Percentiles rank a stretch among this genome's conserved stretches.
These are phyloP conservation scores for Diaporthe sp. DNA, from an alignment of 2,329 filamentous ascomycete species.

Conservation along the genomic window DNA sequence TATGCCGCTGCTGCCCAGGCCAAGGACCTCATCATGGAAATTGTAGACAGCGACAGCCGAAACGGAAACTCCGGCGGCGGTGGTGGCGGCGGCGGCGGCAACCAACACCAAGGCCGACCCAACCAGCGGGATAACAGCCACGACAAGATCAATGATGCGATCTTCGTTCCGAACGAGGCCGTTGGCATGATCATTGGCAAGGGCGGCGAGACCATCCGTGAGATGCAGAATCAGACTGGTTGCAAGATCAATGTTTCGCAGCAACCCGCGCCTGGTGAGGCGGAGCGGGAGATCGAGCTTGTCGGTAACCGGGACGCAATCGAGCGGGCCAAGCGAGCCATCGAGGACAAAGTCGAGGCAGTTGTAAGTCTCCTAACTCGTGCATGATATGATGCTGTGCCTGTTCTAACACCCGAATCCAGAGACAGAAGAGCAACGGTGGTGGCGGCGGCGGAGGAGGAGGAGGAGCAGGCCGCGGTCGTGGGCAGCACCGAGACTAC, in stretches of 20 bases:
- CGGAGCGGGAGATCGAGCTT: constrained; percentile 87
- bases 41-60: constrained; percentile 90
- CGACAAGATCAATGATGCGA: constrained; percentile 85
- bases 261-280: constrained; percentile 81
- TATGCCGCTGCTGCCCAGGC: constrained; percentile 80
- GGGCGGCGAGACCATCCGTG: constrained; percentile 92
- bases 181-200: constrained; percentile 98
- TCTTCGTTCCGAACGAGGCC: constrained; percentile 89
- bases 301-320: constrained; percentile 85
- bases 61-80: constrained; percentile 52
- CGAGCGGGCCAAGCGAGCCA: constrained; percentile 83
- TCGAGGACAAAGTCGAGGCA: constrained; percentile 92
- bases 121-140: constrained; percentile 55
- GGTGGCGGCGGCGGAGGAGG: constrained; percentile 60
- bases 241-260: constrained; percentile 97
- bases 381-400: neutral
- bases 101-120: constrained; percentile 53
- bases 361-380: constrained; percentile 71
- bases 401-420: constrained; percentile 47
- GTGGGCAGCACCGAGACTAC: constrained; percentile 64
- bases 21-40: constrained; percentile 91
- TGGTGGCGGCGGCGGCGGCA: constrained; percentile 42
- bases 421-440: constrained; percentile 69
- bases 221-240: constrained; percentile 88
- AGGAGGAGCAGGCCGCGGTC: constrained; percentile 56